A percentile compares a stretch with the other conserved stretches of the same genome.
Conservation (phyloP, 2,329 filamentous ascomycete genomes). For the Scedosporium apiospermum region DNA sequence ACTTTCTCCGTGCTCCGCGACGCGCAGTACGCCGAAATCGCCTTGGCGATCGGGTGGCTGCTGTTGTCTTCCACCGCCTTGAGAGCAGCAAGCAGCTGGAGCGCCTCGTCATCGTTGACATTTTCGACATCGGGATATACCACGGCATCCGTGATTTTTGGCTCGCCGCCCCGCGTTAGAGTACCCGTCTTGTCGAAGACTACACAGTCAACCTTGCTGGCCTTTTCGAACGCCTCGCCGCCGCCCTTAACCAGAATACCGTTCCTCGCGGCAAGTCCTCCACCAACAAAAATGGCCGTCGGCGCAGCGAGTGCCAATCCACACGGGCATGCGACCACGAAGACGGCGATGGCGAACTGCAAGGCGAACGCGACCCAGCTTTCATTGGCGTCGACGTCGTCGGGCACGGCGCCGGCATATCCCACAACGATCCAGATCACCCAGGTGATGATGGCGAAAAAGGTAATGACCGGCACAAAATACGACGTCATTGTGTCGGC, state of each 20-base stretch:
- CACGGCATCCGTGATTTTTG: constrained; percentile 51
- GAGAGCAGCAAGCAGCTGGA: constrained; percentile 40
- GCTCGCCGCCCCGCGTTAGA: constrained; percentile 63
- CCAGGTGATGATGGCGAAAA: constrained; percentile 64
- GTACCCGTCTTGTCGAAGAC: constrained; percentile 89
- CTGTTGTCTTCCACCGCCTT: constrained; percentile 60
- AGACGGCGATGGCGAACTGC: constrained; percentile 77
- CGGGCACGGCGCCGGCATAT: constrained; percentile 44
- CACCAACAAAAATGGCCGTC: constrained; percentile 76
- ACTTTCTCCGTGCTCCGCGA: constrained; percentile 19
- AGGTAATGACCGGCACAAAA: constrained; percentile 64
- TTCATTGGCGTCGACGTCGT: constrained; percentile 42
- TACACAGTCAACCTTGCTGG: constrained; percentile 65
- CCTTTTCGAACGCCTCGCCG: constrained; percentile 78
- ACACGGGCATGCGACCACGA: constrained; percentile 80
- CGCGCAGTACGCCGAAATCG: constrained; percentile 55
- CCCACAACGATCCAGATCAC: constrained; percentile 61
- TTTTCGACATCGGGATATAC: constrained; percentile 22
- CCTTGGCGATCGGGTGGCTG: constrained; percentile 65
- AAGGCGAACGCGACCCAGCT: constrained; percentile 66
- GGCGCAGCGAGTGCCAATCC: constrained; percentile 78
- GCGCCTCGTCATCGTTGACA: constrained; percentile 14
- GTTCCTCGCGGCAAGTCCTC: constrained; percentile 67
- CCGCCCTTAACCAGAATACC: constrained; percentile 79
- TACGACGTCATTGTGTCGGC: constrained; percentile 66